Conservation (phyloP, 2,329 filamentous ascomycete genomes). For the Diaporthe sp. region DNA sequence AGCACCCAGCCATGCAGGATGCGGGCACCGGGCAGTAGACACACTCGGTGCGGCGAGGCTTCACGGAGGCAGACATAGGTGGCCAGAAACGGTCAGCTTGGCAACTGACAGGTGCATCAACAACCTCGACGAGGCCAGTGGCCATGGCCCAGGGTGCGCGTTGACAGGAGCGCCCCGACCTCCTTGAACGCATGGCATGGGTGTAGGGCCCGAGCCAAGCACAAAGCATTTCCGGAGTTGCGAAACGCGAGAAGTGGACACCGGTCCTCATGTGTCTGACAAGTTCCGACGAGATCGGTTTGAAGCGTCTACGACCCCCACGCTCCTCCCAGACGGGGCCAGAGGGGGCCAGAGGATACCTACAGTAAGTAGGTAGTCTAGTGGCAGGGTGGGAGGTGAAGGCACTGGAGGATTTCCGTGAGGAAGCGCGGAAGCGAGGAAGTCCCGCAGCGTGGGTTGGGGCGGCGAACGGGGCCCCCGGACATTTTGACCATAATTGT, state of each 20-base stretch:
- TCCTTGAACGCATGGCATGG: not conserved
- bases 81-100: not conserved
- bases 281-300: conserved; percentile 36
- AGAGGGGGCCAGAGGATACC: conserved; percentile 11
- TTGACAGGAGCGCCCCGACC: conserved; percentile 23
- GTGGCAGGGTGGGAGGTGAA: conserved; percentile 1
- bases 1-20: not conserved
- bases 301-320: conserved; percentile 32
- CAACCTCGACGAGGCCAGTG: not conserved
- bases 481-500: conserved; percentile 33
- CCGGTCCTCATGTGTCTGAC: conserved; percentile 29
- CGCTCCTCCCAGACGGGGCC: conserved; percentile 9
- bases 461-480: conserved; percentile 15
- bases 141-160: not conserved
- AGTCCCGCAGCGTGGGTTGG: conserved; percentile 7
- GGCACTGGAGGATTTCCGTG: conserved; percentile 6
- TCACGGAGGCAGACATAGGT: not conserved
- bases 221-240: conserved; percentile 36
- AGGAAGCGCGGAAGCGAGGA: conserved; percentile 21
- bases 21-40: not conserved
- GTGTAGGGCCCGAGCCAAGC: conserved; percentile 25
- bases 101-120: not conserved
- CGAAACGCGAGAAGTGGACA: conserved; percentile 43
- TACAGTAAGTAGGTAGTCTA: no score
- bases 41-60: not conserved